phyloP scores from a whole-genome alignment of 768 basidiomycete species.

The Amanita brunnescens region DNA sequence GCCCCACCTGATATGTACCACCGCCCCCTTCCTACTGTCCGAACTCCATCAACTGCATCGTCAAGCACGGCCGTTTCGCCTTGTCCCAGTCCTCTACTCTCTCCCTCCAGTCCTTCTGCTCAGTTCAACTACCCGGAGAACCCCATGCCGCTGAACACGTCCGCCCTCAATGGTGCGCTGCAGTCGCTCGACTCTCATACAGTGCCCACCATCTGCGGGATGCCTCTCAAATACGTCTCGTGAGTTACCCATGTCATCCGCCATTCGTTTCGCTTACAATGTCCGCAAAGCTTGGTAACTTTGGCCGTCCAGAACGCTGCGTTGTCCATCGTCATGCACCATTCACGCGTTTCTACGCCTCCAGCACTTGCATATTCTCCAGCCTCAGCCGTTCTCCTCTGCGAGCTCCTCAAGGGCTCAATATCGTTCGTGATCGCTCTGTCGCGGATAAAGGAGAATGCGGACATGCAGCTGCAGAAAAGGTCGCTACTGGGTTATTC shows the following conservation, averaged over 20 bases:
- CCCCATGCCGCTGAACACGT: slow-evolving; percentile 20
- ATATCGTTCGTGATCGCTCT: slow-evolving; percentile 91
- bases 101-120: slow-evolving; percentile 44
- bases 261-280: slow-evolving; percentile 1
- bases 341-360: slow-evolving; percentile 86
- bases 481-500: slow-evolving; percentile 29
- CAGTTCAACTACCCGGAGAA: slow-evolving; percentile 34
- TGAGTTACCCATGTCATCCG: slow-evolving; percentile 26
- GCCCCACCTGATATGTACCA: slow-evolving; percentile 47
- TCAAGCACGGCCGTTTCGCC: slow-evolving; percentile 26
- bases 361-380: slow-evolving; percentile 81
- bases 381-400: slow-evolving; percentile 87
- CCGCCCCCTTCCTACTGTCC: slow-evolving; percentile 46
- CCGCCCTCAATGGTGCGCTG: slow-evolving; percentile 22
- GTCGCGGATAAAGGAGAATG: slow-evolving; percentile 34
- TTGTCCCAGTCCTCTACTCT: slow-evolving; percentile 31
- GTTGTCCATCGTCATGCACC: slow-evolving; percentile 96
- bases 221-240: slow-evolving; percentile 79
- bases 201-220: slow-evolving; percentile 52
- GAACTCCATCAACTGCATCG: slow-evolving; percentile 41
- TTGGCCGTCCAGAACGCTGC: slow-evolving; percentile 93
- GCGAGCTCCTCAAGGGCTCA: slow-evolving; percentile 87
- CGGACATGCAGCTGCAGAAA: slow-evolving; percentile 32
- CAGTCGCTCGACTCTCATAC: slow-evolving; percentile 23
- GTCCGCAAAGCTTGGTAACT: slow-evolving; percentile 53